phyloP scores from a whole-genome alignment of 108 stramenopile species.

The Cyclotella sp. region DNA sequence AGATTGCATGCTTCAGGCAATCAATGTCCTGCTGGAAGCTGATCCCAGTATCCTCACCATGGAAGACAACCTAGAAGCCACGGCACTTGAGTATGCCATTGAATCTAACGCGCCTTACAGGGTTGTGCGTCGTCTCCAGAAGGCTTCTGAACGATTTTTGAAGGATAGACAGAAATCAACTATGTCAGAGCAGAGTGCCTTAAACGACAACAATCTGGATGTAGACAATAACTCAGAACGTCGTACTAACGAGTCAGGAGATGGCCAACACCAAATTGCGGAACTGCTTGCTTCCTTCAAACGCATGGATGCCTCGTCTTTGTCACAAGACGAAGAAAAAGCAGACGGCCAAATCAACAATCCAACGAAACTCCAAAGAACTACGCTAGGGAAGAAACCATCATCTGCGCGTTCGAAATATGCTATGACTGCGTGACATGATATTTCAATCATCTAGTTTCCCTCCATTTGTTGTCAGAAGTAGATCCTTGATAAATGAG shows the following conservation, averaged over 20 bases:
- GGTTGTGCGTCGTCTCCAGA: constrained; percentile 11
- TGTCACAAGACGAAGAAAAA: neutral
- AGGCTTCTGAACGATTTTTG: constrained; percentile 4
- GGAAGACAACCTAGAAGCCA: neutral
- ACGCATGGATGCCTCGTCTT: neutral
- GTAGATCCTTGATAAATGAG: no score
- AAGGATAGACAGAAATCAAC: neutral
- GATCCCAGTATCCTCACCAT: constrained; percentile 3
- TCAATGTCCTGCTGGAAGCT: neutral
- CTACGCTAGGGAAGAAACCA: neutral
- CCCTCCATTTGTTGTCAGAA: no score
- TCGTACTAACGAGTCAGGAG: no score
- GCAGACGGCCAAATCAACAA: neutral
- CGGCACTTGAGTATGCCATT: constrained; percentile 7
- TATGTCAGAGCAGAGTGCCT: no score
- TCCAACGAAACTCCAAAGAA: neutral
- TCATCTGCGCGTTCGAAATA: constrained; percentile 1
- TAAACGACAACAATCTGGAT: no score
- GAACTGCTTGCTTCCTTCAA: neutral
- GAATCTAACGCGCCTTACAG: constrained; percentile 4
- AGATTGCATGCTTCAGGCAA: constrained; percentile 14
- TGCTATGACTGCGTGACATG: neutral
- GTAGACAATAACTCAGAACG: no score
- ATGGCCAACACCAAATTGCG: neutral
- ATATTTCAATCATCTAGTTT: neutral